phyloP scores from a whole-genome alignment of 2,329 filamentous ascomycete species.

The Botrytis tulipae region DNA sequence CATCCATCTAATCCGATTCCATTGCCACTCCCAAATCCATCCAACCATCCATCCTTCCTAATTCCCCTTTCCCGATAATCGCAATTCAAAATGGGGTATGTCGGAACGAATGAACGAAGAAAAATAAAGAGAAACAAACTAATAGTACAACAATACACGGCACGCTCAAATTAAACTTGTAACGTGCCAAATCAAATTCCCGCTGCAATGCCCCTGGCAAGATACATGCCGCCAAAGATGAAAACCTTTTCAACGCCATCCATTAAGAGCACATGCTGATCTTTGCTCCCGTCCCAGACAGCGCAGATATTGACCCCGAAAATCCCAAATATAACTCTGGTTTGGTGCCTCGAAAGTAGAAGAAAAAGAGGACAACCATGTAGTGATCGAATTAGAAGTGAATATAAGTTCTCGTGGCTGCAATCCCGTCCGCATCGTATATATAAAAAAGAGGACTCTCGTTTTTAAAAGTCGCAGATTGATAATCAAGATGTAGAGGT shows the following conservation, averaged over 20 bases:
- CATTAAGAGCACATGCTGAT: constrained; percentile 9
- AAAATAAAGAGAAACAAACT: not conserved
- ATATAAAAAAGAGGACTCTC: not conserved
- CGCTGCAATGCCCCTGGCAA: constrained; percentile 7
- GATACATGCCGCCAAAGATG: constrained; percentile 1
- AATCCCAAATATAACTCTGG: not conserved
- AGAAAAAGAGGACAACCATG: not conserved
- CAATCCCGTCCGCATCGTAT: not conserved
- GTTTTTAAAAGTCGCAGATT: not conserved
- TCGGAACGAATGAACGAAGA: constrained; percentile 10
- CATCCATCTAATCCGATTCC: constrained; percentile 7
- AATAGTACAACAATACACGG: constrained; percentile 16
- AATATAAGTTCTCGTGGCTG: not conserved
- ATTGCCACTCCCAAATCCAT: not conserved
- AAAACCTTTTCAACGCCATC: constrained; percentile 19
- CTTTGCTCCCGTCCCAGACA: constrained; percentile 12
- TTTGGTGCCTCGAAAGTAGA: not conserved
- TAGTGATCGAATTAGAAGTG: constrained; percentile 12
- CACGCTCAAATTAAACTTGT: not conserved
- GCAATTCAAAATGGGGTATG: constrained; percentile 8
- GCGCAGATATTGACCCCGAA: not conserved
- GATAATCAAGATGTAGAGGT: not conserved
- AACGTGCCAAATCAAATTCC: constrained; percentile 1
- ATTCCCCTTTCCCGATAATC: not conserved
- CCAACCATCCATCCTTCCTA: not conserved